Conservation (phyloP, 2,329 filamentous ascomycete genomes). For the Orbilia javanica region DNA sequence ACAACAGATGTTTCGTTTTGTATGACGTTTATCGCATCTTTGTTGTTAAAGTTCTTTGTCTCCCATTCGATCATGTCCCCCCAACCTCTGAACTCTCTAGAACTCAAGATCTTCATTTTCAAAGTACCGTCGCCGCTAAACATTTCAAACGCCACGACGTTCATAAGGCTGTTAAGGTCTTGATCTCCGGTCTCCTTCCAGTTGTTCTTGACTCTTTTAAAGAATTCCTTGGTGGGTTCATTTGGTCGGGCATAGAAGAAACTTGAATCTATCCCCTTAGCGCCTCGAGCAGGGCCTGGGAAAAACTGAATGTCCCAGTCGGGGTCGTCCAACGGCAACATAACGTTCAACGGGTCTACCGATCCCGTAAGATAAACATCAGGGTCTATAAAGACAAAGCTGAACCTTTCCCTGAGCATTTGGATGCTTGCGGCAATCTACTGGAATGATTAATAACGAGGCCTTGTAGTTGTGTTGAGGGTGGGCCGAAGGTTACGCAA, state of each 20-base stretch:
- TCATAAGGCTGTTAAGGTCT: slow-evolving; percentile 54
- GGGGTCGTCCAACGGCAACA: slow-evolving; percentile 24
- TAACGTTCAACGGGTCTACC: slow-evolving; percentile 28
- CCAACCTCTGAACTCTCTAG: slow-evolving; percentile 37
- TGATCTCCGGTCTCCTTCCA: slow-evolving; percentile 40
- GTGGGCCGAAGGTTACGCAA: no score
- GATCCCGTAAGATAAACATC: slow-evolving; percentile 54
- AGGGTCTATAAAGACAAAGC: slow-evolving; percentile 53
- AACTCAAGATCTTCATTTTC: slow-evolving; percentile 28
- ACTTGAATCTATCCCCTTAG: slow-evolving; percentile 45
- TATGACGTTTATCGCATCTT: slow-evolving; percentile 28
- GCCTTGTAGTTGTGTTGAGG: slow-evolving; percentile 43
- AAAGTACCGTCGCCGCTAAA: slow-evolving; percentile 31
- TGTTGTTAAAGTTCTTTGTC: slow-evolving; percentile 46
- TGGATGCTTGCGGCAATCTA: slow-evolving; percentile 55
- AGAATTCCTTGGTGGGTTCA: slow-evolving; percentile 42
- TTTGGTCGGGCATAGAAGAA: slow-evolving; percentile 48
- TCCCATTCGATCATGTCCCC: slow-evolving; percentile 48
- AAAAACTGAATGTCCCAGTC: slow-evolving; percentile 54
- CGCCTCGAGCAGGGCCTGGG: slow-evolving; percentile 22
- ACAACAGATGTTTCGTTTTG: slow-evolving; percentile 36
- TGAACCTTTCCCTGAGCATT: slow-evolving; percentile 43
- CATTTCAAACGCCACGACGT: slow-evolving; percentile 56
- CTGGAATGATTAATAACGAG: not conserved
- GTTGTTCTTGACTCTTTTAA: slow-evolving; percentile 39